Percentiles rank a stretch among this genome's conserved stretches.
Evolutionary conservation across 2,329 filamentous ascomycete genomes (phyloP).

Genomic region (Sphaerostilbella broomeana): DNA sequence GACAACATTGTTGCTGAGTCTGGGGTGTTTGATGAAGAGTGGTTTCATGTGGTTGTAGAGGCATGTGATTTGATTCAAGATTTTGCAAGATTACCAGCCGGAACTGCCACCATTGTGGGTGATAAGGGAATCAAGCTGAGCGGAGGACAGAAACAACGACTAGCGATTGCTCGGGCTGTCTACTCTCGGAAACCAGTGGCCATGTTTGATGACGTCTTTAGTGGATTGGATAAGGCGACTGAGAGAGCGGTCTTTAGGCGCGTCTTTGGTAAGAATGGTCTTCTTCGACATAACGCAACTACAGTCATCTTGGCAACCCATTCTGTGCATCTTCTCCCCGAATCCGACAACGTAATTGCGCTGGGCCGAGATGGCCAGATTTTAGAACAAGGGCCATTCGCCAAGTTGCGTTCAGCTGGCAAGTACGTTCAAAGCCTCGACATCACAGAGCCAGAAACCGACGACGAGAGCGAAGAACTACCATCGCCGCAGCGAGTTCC

Average conservation of each 20-base stretch:
- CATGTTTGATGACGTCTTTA: constrained; percentile 35
- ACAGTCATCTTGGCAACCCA: constrained; percentile 31
- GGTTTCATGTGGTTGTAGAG: constrained; percentile 27
- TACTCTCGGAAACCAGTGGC: constrained; percentile 28
- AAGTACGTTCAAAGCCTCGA: constrained; percentile 33
- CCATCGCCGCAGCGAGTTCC: background rate
- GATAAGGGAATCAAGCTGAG: constrained; percentile 29
- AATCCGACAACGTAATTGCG: constrained; percentile 38
- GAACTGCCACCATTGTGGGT: constrained; percentile 23
- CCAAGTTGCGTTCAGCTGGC: constrained; percentile 28
- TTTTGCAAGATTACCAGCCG: constrained; percentile 18
- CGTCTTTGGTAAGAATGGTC: constrained; percentile 30
- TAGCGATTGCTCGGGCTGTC: constrained; percentile 28
- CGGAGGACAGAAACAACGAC: constrained; percentile 29
- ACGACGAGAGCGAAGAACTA: constrained; percentile 8
- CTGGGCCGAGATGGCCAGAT: constrained; percentile 34
- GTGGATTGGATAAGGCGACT: constrained; percentile 35
- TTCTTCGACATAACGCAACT: constrained; percentile 26
- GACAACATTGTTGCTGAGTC: constrained; percentile 30
- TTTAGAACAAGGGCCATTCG: constrained; percentile 35
- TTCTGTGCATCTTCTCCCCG: constrained; percentile 29
- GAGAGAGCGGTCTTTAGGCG: constrained; percentile 34
- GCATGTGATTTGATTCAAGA: constrained; percentile 30
- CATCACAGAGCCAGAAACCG: constrained; percentile 20
- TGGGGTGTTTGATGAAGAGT: constrained; percentile 22